These are phyloP conservation scores for Cordyceps javanica DNA, from an alignment of 2,329 filamentous ascomycete genomes.

Conservation along the genomic window DNA sequence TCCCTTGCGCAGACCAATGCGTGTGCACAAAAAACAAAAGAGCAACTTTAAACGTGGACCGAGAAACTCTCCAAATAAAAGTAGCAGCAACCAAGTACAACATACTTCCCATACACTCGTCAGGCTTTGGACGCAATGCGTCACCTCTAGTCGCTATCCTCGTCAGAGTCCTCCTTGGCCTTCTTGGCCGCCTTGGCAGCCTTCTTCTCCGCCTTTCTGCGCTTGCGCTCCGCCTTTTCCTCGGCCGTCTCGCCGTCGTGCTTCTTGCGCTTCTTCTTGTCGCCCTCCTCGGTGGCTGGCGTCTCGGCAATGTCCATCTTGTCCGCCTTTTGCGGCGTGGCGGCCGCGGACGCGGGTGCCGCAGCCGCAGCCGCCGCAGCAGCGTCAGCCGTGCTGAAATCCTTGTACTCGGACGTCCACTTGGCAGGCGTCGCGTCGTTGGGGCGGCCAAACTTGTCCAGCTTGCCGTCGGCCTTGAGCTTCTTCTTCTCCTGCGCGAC, in stretches of 20 bases:
- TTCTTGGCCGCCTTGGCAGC: conserved; percentile 49
- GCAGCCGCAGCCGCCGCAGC: conserved; percentile 39
- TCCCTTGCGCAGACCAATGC: not conserved
- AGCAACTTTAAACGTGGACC: not conserved
- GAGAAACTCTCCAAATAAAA: not conserved
- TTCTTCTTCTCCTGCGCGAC: conserved; percentile 98
- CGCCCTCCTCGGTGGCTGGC: conserved; percentile 44
- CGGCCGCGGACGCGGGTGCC: conserved; percentile 34
- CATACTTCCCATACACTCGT: conserved; percentile 10
- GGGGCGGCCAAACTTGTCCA: conserved; percentile 91
- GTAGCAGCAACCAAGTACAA: not conserved
- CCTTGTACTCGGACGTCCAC: conserved; percentile 90
- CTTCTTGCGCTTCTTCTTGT: conserved; percentile 70
- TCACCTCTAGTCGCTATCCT: conserved; percentile 43
- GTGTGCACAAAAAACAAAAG: too few relatives aligned
- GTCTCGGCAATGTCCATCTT: conserved; percentile 33
- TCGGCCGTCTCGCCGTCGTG: conserved; percentile 70
- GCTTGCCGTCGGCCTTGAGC: conserved; percentile 95
- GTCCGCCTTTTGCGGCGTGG: conserved; percentile 30
- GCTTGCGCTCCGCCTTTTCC: conserved; percentile 57
- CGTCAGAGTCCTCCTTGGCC: conserved; percentile 44
- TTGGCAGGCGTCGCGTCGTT: conserved; percentile 92
- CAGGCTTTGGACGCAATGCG: not conserved
- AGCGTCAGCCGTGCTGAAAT: conserved; percentile 60
- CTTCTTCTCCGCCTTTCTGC: conserved; percentile 55